A percentile compares a stretch with the other conserved stretches of the same genome.
Evolutionary conservation across 768 basidiomycete species (phyloP).

Genomic region (Wakefieldia striispora): DNA sequence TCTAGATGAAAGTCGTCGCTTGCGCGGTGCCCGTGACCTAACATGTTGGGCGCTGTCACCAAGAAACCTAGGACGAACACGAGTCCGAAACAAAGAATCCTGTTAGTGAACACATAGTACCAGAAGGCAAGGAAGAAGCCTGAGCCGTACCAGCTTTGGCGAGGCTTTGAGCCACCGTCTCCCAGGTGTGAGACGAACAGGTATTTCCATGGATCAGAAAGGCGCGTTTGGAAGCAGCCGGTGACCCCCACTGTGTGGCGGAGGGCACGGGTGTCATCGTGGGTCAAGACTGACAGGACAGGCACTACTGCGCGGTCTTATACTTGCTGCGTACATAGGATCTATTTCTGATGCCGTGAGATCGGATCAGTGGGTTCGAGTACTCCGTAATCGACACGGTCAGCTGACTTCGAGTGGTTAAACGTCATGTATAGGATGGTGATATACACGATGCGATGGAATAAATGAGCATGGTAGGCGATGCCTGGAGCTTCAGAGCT

Average conservation of each 20-base stretch:
- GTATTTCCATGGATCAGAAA: conserved; percentile 14
- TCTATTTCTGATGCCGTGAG: conserved; percentile 8
- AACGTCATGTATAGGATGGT: no score
- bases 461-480: no score
- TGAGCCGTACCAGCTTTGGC: conserved; percentile 6
- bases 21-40: conserved; percentile 14
- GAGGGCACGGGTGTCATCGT: conserved; percentile 14
- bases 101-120: no score
- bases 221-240: conserved; percentile 13
- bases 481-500: conserved; percentile 35
- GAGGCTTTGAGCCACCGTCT: conserved; percentile 6
- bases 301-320: not conserved
- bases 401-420: no score
- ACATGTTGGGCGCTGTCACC: conserved; percentile 17
- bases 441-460: not conserved
- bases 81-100: no score
- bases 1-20: conserved; percentile 10
- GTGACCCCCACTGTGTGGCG: conserved; percentile 15
- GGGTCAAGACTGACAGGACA: not conserved
- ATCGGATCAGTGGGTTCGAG: not conserved
- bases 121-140: no score
- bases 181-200: conserved; percentile 15
- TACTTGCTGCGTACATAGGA: not conserved
- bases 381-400: no score
- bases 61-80: conserved; percentile 1